Conservation (phyloP, 495 filamentous ascomycete genomes). For the Penicillium nucicola region DNA sequence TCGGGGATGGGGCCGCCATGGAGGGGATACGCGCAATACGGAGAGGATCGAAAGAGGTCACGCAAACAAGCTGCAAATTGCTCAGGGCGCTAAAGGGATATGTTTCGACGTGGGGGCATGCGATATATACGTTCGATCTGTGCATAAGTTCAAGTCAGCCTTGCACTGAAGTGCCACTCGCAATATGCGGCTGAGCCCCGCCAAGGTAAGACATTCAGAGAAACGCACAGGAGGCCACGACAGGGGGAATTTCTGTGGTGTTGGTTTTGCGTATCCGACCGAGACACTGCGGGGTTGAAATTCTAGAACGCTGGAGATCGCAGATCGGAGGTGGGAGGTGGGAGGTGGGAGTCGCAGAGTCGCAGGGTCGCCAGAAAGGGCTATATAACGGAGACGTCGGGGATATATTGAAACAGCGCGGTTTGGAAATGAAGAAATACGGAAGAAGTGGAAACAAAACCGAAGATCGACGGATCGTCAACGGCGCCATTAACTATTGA, state of each 20-base stretch:
- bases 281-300: slow-evolving; percentile 1
- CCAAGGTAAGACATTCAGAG: neutral
- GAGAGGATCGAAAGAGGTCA: neutral
- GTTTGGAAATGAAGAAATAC: too few relatives aligned
- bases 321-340: too few relatives aligned
- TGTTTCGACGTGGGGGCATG: neutral
- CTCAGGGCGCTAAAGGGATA: neutral
- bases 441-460: neutral
- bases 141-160: slow-evolving; percentile 13
- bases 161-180: slow-evolving; percentile 6
- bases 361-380: neutral
- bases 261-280: neutral
- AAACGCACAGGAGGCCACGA: slow-evolving; percentile 5
- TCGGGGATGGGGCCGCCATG: slow-evolving; percentile 43
- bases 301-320: neutral
- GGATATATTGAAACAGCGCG: neutral
- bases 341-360: too few relatives aligned
- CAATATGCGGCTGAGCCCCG: slow-evolving; percentile 10
- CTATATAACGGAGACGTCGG: neutral
- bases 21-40: neutral
- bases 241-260: neutral
- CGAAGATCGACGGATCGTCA: neutral
- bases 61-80: neutral
- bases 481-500: neutral
- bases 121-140: slow-evolving; percentile 6